phyloP scores from a whole-genome alignment of 176 grass and related monocot species.

The Oropetium thomaeum region DNA sequence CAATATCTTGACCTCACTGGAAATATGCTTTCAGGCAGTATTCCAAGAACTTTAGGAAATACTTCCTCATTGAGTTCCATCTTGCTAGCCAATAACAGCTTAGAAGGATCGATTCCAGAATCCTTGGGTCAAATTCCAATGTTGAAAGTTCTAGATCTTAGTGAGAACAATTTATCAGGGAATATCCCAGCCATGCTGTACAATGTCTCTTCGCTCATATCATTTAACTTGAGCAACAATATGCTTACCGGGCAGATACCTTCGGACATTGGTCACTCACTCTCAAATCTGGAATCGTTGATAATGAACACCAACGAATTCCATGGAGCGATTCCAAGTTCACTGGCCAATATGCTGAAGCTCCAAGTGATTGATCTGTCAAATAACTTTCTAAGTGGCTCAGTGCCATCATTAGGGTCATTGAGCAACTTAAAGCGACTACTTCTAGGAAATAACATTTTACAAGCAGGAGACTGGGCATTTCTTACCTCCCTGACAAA shows the following conservation, averaged over 20 bases:
- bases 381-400: not conserved
- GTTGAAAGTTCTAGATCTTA: not conserved
- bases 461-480: not conserved
- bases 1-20: not conserved
- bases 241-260: not conserved
- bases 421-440: not conserved
- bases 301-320: not conserved
- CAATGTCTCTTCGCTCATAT: constrained; percentile 20
- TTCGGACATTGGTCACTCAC: not conserved
- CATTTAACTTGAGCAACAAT: not conserved
- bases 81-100: constrained; percentile 4
- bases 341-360: constrained; percentile 5
- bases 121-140: constrained; percentile 3
- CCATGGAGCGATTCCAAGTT: not conserved
- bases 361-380: constrained; percentile 27
- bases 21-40: not conserved
- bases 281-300: constrained; percentile 9
- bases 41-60: constrained; percentile 33
- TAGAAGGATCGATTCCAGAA: not conserved
- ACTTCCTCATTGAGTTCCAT: constrained; percentile 21
- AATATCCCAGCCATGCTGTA: constrained; percentile 16
- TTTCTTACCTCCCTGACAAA: constrained; percentile 29
- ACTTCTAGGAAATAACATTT: not conserved
- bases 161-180: not conserved
- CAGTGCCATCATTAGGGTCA: constrained; percentile 11